These are phyloP conservation scores for Diaporthe destruens DNA, from an alignment of 2,329 filamentous ascomycete genomes.

Conservation along the genomic window DNA sequence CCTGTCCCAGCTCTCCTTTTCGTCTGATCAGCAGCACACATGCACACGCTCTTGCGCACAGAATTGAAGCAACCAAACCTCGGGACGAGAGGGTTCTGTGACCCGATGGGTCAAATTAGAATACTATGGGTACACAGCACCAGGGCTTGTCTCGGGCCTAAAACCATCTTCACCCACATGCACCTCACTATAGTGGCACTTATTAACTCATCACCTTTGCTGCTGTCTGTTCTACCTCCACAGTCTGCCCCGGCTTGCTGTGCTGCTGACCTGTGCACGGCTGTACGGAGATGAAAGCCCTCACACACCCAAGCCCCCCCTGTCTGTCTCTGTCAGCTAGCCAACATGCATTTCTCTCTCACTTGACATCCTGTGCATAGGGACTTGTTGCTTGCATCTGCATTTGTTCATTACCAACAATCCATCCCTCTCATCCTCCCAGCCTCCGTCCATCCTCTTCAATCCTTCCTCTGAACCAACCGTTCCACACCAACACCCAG, in stretches of 20 bases:
- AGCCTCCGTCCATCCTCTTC: background rate
- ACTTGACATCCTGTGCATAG: background rate
- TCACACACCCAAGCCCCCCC: background rate
- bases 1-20: background rate
- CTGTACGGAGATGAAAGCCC: slow-evolving; percentile 20
- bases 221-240: slow-evolving; percentile 9
- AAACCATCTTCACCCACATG: slow-evolving; percentile 9
- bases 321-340: background rate
- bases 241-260: background rate
- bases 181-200: slow-evolving; percentile 20
- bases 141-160: slow-evolving; percentile 29
- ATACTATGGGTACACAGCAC: slow-evolving; percentile 26
- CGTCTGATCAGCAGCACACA: slow-evolving; percentile 15
- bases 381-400: background rate
- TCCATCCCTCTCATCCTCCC: slow-evolving; percentile 11
- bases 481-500: background rate
- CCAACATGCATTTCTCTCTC: background rate
- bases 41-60: background rate
- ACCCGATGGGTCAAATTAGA: slow-evolving; percentile 31
- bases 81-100: slow-evolving; percentile 24
- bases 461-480: slow-evolving; percentile 7
- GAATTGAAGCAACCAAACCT: slow-evolving; percentile 11
- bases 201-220: slow-evolving; percentile 5
- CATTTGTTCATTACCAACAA: slow-evolving; percentile 20
- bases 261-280: background rate